Evolutionary conservation across 2,329 filamentous ascomycete genomes (phyloP).

Genomic region (Aspergillus viridinutans): DNA sequence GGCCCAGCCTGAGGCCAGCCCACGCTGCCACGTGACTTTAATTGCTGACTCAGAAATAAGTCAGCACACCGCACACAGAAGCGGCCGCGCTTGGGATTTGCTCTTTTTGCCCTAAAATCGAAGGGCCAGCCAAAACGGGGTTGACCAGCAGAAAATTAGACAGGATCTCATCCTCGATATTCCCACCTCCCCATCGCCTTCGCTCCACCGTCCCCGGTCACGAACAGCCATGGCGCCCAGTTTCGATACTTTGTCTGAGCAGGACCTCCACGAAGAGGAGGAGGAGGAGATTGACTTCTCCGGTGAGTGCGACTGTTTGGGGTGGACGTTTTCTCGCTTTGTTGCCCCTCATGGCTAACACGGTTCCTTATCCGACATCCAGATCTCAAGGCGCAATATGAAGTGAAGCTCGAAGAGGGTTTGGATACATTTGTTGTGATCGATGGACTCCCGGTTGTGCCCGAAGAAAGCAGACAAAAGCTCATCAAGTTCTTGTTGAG

Average conservation of each 20-base stretch:
- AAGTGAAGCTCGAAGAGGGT: slow-evolving; percentile 92
- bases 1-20: neutral
- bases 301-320: slow-evolving; percentile 37
- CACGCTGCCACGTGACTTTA: no score
- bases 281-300: slow-evolving; percentile 93
- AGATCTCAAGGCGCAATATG: slow-evolving; percentile 90
- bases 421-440: slow-evolving; percentile 95
- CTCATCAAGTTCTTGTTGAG: slow-evolving; percentile 93
- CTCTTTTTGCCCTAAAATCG: slow-evolving; percentile 30
- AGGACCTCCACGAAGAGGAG: slow-evolving; percentile 85
- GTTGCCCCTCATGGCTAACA: slow-evolving; percentile 27
- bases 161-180: slow-evolving; percentile 20
- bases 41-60: neutral
- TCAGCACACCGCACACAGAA: slow-evolving; percentile 33
- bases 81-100: slow-evolving; percentile 28
- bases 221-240: slow-evolving; percentile 77
- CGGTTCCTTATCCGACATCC: slow-evolving; percentile 8
- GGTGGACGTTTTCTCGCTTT: slow-evolving; percentile 9
- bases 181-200: slow-evolving; percentile 15
- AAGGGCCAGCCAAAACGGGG: slow-evolving; percentile 18
- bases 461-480: slow-evolving; percentile 86
- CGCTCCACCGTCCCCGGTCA: slow-evolving; percentile 16
- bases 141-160: slow-evolving; percentile 27
- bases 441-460: slow-evolving; percentile 87
- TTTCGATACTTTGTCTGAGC: slow-evolving; percentile 88